Conservation (phyloP, 352 stramenopile genomes). For the Phytophthora pseudosyringae region DNA sequence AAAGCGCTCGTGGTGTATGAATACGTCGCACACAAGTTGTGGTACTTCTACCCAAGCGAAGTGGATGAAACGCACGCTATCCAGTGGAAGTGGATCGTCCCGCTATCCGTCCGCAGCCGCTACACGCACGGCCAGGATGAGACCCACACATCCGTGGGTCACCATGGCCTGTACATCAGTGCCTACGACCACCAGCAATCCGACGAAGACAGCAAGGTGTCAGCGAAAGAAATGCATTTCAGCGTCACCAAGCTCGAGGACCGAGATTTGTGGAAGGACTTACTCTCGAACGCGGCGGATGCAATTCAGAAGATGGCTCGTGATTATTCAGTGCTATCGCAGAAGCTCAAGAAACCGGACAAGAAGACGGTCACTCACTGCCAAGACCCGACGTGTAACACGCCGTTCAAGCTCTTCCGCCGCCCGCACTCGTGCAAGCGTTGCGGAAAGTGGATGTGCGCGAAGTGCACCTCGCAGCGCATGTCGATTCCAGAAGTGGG, state of each 20-base stretch:
- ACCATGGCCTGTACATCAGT: slow-evolving; percentile 85
- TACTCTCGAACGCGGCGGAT: slow-evolving; percentile 61
- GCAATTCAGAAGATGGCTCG: slow-evolving; percentile 71
- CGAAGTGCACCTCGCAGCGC: slow-evolving; percentile 81
- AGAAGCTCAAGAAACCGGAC: slow-evolving; percentile 85
- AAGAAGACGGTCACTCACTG: slow-evolving; percentile 86
- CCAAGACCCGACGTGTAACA: slow-evolving; percentile 69
- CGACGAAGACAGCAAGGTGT: slow-evolving; percentile 50
- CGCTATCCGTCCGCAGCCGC: slow-evolving; percentile 67
- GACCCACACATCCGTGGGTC: slow-evolving; percentile 79
- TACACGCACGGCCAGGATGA: slow-evolving; percentile 90
- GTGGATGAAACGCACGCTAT: slow-evolving; percentile 83
- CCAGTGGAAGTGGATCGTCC: slow-evolving; percentile 90
- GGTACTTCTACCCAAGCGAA: slow-evolving; percentile 90
- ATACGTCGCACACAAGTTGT: slow-evolving; percentile 87
- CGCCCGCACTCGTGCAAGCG: slow-evolving; percentile 86
- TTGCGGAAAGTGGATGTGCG: slow-evolving; percentile 87
- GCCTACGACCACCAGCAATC: slow-evolving; percentile 78
- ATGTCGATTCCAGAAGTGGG: slow-evolving; percentile 85
- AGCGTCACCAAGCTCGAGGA: slow-evolving; percentile 88
- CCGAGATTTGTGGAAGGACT: slow-evolving; percentile 80
- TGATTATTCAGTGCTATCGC: slow-evolving; percentile 67
- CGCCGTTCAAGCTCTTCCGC: slow-evolving; percentile 84
- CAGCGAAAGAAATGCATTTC: slow-evolving; percentile 82
- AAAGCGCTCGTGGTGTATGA: slow-evolving; percentile 89